Conservation (phyloP, 306 rosid genomes). For the Cucurbita maxima region DNA sequence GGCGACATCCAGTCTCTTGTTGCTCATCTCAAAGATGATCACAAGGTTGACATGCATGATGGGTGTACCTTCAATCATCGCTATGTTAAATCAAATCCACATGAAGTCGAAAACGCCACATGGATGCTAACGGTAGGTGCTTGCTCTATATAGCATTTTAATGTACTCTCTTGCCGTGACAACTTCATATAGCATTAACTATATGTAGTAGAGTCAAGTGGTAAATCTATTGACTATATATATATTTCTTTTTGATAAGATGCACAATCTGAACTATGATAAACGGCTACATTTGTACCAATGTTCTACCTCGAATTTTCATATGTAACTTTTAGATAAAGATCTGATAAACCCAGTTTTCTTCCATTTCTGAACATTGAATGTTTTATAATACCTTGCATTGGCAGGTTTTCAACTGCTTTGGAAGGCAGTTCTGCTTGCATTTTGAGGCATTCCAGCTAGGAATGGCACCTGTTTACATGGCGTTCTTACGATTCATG, state of each 20-base stretch:
- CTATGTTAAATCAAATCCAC: constrained; percentile 79
- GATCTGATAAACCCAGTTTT: neutral
- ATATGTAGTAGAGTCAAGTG: neutral
- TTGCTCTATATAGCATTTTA: neutral
- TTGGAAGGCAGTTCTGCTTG: constrained; percentile 80
- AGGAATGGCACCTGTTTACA: constrained; percentile 67
- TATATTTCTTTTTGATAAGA: neutral
- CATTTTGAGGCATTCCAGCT: constrained; percentile 92
- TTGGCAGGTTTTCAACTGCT: constrained; percentile 71
- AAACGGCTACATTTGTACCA: neutral
- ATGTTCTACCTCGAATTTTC: neutral
- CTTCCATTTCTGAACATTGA: neutral
- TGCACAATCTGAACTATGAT: neutral
- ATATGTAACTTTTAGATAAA: neutral
- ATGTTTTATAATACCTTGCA: neutral
- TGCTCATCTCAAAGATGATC: constrained; percentile 71
- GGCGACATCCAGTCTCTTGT: constrained; percentile 77
- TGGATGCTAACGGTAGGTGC: constrained; percentile 90
- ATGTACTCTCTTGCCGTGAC: neutral
- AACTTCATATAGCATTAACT: neutral
- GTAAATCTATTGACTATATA: neutral
- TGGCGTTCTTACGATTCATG: constrained; percentile 90
- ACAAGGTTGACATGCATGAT: constrained; percentile 87
- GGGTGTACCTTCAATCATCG: constrained; percentile 89
- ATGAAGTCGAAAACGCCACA: constrained; percentile 88